Evolutionary conservation across 352 stramenopile genomes (phyloP), one percentile per base, ranked within the genome.

Genomic region (Phytophthora fragariae): DNA sequence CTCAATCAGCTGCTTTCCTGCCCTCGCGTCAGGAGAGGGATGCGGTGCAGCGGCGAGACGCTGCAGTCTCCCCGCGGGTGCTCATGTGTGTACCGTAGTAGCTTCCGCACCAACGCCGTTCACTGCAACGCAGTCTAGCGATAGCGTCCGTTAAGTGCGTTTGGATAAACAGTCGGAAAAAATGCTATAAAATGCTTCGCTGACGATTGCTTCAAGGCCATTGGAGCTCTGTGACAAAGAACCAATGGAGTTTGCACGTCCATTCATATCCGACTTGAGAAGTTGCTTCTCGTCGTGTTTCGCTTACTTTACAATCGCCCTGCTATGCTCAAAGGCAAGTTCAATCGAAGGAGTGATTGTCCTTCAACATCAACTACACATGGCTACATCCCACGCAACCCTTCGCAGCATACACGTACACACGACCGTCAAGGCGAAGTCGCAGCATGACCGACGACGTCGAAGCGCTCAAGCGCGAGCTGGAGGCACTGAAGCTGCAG

Each of bases 401-500:
- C 15, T 68, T 75, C 77, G 17, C 44, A 50, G 8, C 44, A 2
- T 24, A 21, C 44, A 76, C 33, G 14, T 17, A n/a, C 21, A 19
- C 8, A 39, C 46, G 46, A 53, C n/a, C 17, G n/a, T 24, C 46
- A 53, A 53, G 46, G 19, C 46, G 46, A 15, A 46, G 15, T 55
- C 31, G 5, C 35, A 15, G 11, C 5, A 74, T 77, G 70, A 65
- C 62, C 12, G 82, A 87, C 65, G 82, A 90, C 19, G 76, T 91
- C 33, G 57, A 85, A 39, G 77, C 75, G 71, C 77, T 91, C 11
- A 81, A 78, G 67, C 79, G 73, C 12, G 84, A 93, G 71, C 70
- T 93, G 29, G 81, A 89, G 65, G 63, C 66, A 57, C 74, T 93
- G 3, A 81, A 85, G 62, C 66, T 89, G 62, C 66, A 82, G 24